A percentile compares a stretch with the other conserved stretches of the same genome.
phyloP scores from a whole-genome alignment of 1,284 basidiomycete genomes.

The Trichosporon sp. region DNA sequence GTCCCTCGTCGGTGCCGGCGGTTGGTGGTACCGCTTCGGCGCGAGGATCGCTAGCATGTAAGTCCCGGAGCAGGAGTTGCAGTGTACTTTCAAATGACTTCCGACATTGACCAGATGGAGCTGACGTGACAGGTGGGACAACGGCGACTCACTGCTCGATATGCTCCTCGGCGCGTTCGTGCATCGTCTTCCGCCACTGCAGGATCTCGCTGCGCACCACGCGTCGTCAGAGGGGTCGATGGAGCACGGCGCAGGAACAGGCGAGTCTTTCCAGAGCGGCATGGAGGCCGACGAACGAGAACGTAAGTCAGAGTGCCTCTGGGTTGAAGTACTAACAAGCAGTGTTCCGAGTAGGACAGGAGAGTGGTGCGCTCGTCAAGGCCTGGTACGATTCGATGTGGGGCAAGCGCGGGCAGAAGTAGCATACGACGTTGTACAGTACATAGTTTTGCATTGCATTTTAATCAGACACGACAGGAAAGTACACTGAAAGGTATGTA shows the following conservation, averaged over 20 bases:
- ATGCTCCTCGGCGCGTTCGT: constrained; percentile 71
- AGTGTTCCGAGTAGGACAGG: constrained; percentile 82
- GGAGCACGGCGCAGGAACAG: constrained; percentile 42
- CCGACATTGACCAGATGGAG: not conserved
- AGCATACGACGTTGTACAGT: not conserved
- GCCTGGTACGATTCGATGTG: constrained; percentile 66
- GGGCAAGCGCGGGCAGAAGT: constrained; percentile 11
- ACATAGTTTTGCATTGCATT: constrained; percentile 4
- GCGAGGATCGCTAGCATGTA: constrained; percentile 61
- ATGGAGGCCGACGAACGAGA: constrained; percentile 82
- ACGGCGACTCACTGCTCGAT: constrained; percentile 43
- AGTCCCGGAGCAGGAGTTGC: not conserved
- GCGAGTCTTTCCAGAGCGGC: constrained; percentile 77
- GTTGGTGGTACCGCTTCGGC: constrained; percentile 85
- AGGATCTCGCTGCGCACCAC: constrained; percentile 86
- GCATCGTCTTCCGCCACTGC: constrained; percentile 68
- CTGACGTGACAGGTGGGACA: constrained; percentile 16
- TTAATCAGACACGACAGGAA: not conserved
- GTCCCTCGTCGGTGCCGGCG: constrained; percentile 74
- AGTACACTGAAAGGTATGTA: not conserved
- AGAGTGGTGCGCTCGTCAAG: constrained; percentile 69
- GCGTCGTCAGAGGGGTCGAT: constrained; percentile 59
- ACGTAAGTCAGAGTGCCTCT: constrained; percentile 54
- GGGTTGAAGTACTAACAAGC: not conserved
- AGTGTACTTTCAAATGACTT: not conserved